Evolutionary conservation across 306 rosid genomes (phyloP).

Genomic region (Pyrus bretschneideri): DNA sequence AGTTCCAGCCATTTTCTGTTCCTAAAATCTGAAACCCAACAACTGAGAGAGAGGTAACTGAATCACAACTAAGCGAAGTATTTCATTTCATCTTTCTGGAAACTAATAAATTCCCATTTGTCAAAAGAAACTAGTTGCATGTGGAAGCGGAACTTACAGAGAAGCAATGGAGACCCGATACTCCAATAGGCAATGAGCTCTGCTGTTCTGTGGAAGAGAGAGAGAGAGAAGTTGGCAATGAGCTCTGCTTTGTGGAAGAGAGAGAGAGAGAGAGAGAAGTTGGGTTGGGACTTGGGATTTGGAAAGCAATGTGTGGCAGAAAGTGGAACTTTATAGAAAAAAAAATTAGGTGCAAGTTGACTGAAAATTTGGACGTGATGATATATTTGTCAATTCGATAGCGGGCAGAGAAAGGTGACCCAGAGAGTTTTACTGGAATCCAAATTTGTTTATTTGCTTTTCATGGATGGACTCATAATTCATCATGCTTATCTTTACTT

Average conservation of each 20-base stretch:
- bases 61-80: neutral
- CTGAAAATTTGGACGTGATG: too few relatives aligned
- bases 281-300: neutral
- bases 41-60: neutral
- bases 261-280: neutral
- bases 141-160: neutral
- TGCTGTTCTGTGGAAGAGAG: neutral
- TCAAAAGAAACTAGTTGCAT: neutral
- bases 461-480: too few relatives aligned
- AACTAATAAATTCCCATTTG: neutral
- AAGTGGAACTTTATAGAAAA: too few relatives aligned
- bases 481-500: too few relatives aligned
- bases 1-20: neutral
- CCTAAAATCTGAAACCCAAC: neutral
- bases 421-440: too few relatives aligned
- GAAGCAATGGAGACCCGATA: neutral
- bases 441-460: too few relatives aligned
- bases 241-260: neutral
- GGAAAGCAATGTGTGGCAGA: too few relatives aligned
- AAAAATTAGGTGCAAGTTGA: too few relatives aligned
- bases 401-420: too few relatives aligned
- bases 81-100: neutral
- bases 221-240: too few relatives aligned
- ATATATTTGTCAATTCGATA: too few relatives aligned
- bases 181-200: neutral